Conservation (phyloP, 441 rosid genomes). For the Pelargonium citronellum region DNA sequence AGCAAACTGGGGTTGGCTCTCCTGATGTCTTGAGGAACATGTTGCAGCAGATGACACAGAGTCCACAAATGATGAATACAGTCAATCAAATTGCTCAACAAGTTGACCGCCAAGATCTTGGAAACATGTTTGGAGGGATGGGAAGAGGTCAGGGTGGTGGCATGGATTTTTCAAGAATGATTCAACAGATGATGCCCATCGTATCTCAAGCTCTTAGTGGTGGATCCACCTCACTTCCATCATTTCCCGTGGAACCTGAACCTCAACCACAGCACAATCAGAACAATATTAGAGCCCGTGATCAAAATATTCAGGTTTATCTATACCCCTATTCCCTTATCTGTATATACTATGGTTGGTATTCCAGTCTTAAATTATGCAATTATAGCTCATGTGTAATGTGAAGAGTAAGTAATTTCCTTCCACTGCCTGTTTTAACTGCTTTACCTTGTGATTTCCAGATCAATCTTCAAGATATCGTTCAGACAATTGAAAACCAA, state of each 20-base stretch:
- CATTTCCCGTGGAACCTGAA: slow-evolving; percentile 28
- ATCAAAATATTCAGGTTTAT: slow-evolving; percentile 46
- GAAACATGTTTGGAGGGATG: slow-evolving; percentile 61
- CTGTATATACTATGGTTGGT: not conserved
- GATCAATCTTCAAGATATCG: slow-evolving; percentile 49
- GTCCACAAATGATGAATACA: slow-evolving; percentile 75
- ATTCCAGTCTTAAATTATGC: not conserved
- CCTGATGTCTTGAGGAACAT: slow-evolving; percentile 71
- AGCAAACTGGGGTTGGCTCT: slow-evolving; percentile 74
- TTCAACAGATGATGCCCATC: slow-evolving; percentile 94
- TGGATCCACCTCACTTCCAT: slow-evolving; percentile 34
- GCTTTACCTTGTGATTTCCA: slow-evolving; percentile 14
- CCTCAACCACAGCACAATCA: slow-evolving; percentile 28
- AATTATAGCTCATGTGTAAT: not conserved
- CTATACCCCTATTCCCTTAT: not conserved
- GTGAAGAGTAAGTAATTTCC: not conserved
- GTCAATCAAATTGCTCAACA: slow-evolving; percentile 89
- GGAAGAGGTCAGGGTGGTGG: slow-evolving; percentile 62
- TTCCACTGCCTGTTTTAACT: slow-evolving; percentile 11
- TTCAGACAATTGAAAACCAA: slow-evolving; percentile 46
- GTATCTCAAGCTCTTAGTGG: slow-evolving; percentile 74
- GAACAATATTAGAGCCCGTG: slow-evolving; percentile 23
- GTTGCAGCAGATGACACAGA: slow-evolving; percentile 78
- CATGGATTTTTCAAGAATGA: slow-evolving; percentile 70
- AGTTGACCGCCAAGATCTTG: slow-evolving; percentile 65